Conservation (phyloP, 202 grass and related monocot species). For the Sporobolus alterniflorus region DNA sequence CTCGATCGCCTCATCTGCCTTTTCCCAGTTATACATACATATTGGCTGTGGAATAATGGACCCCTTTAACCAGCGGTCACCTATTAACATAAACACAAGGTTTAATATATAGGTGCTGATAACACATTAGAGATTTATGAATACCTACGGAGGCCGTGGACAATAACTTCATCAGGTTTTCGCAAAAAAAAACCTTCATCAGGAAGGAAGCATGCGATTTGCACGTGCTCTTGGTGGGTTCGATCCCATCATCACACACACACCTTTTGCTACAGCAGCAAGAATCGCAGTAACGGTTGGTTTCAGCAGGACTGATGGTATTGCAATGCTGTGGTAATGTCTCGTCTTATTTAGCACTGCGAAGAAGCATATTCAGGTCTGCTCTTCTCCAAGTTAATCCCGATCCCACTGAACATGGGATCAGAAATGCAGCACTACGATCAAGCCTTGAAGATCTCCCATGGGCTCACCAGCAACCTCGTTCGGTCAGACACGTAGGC, state of each 20-base stretch:
- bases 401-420: no score
- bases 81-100: no score
- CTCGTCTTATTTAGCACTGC: not conserved
- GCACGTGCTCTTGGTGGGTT: not conserved
- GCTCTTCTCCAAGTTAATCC: not conserved
- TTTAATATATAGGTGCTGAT: not conserved
- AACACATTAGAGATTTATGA: not conserved
- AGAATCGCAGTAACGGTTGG: slow-evolving; percentile 6
- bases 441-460: not conserved
- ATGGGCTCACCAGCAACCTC: not conserved
- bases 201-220: not conserved
- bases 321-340: not conserved
- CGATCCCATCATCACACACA: not conserved
- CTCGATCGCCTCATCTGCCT: no score
- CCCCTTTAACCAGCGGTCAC: no score
- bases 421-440: not conserved
- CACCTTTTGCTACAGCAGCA: not conserved
- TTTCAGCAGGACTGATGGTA: not conserved
- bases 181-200: no score
- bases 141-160: not conserved
- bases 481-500: not conserved
- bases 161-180: no score
- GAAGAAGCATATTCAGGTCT: not conserved
- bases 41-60: no score
- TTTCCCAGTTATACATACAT: no score